Evolutionary conservation across 2,329 filamentous ascomycete genomes (phyloP), one percentile per base, ranked within the genome.

Genomic region (Verticillium longisporum): DNA sequence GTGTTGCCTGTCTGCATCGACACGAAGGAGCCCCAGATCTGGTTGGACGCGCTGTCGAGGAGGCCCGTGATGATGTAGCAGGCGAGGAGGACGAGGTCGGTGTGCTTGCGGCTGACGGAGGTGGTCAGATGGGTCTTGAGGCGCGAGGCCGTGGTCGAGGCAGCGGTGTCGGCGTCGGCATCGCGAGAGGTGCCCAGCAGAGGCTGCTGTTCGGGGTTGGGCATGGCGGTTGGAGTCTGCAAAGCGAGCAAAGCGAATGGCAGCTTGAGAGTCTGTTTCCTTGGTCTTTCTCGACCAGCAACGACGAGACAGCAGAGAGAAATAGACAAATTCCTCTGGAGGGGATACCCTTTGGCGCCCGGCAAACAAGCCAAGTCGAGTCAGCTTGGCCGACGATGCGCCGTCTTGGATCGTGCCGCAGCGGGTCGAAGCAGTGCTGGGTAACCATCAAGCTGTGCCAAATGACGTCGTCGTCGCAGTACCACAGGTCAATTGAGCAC

Each of bases 1-100:
- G 90, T 92, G 73, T 94, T 94, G 61, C 89, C 89, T 36, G 90
- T 93, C 70, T 93, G 90, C 90, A 93, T 93, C 68, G 87, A 90
- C 50, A 92, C 89, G 67, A 94, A 94, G 2, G 88, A 88, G 13
- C 89, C 88, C 87, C 89, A 93, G 53, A 89, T 88, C 61, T 87
- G 88, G 56, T 90, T 88, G 2, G 89, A 86, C 2, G 88, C 86
- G 73, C 88, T 91, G 74, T 94, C 90, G 7, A 92, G 81, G 11
- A 94, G 77, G 4, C 90, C 90, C 0, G 90, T 93, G 70, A 92
- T 88, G 65, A 90, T 75, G 71, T 92, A 93, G 74, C 88, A 91
- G 33, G 85, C 76, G 4, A 94, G 77, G 45, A 94, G 79, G 21
- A 91, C 77, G 1, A 90, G 64, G 68, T 94, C 90, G 14, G 86